Percentiles rank a stretch among this genome's conserved stretches.
These are phyloP conservation scores for Ophiostoma populinum DNA, from an alignment of 2,329 filamentous ascomycete genomes.

Conservation along the genomic window DNA sequence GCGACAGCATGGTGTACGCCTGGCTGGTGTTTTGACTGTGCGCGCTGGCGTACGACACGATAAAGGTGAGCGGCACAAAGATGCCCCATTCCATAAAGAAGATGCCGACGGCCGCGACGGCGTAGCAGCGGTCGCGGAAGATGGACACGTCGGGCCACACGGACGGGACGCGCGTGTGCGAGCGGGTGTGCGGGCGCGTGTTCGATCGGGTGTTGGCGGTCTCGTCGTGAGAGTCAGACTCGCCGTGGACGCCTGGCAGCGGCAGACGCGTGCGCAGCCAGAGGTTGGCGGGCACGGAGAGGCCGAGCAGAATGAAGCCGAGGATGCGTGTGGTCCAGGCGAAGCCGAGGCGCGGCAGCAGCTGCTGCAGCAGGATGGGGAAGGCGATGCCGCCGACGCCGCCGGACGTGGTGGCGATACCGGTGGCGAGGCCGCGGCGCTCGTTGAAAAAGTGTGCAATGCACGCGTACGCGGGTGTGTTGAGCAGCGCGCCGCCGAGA, in stretches of 20 bases:
- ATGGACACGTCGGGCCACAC: slow-evolving; percentile 42
- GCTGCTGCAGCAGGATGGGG: slow-evolving; percentile 26
- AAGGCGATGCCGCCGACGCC: slow-evolving; percentile 54
- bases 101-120: slow-evolving; percentile 41
- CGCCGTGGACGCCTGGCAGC: slow-evolving; percentile 27
- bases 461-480: slow-evolving; percentile 57
- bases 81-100: slow-evolving; percentile 57
- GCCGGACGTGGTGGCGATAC: slow-evolving; percentile 61
- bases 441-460: slow-evolving; percentile 64
- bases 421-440: slow-evolving; percentile 59
- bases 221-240: slow-evolving; percentile 19
- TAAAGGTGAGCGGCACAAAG: slow-evolving; percentile 60
- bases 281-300: slow-evolving; percentile 29
- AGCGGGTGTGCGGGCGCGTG: slow-evolving; percentile 1
- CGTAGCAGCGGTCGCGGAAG: slow-evolving; percentile 41
- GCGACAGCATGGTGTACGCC: slow-evolving; percentile 60
- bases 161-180: slow-evolving; percentile 13
- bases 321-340: slow-evolving; percentile 32
- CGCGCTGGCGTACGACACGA: slow-evolving; percentile 51
- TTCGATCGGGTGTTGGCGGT: neutral
- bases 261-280: slow-evolving; percentile 34
- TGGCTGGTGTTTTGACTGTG: slow-evolving; percentile 41
- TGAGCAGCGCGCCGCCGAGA: slow-evolving; percentile 55
- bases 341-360: slow-evolving; percentile 30
- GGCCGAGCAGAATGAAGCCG: slow-evolving; percentile 29